A percentile compares a stretch with the other conserved stretches of the same genome.
Evolutionary conservation across 2,329 filamentous ascomycete genomes (phyloP).

Genomic region (Pyrenochaeta sp.): DNA sequence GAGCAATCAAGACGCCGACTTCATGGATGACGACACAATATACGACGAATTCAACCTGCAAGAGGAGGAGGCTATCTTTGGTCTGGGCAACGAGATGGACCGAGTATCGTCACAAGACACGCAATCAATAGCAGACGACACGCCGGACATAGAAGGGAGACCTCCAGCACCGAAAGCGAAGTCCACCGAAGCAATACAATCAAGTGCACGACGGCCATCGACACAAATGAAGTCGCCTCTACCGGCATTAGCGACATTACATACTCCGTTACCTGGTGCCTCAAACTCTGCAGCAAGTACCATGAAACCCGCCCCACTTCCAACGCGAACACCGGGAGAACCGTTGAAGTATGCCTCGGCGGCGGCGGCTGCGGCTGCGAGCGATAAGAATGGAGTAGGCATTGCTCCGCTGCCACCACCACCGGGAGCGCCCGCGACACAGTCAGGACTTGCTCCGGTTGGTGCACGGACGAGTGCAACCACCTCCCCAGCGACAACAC

Average conservation of each 20-base stretch:
- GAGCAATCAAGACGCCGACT: conserved; percentile 87
- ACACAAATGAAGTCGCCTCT: conserved; percentile 92
- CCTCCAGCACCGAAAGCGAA: conserved; percentile 62
- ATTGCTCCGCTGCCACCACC: conserved; percentile 94
- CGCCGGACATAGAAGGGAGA: conserved; percentile 66
- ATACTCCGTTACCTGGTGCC: conserved; percentile 72
- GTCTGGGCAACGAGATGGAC: conserved; percentile 82
- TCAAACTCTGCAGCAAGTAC: conserved; percentile 66
- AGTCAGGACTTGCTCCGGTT: conserved; percentile 56
- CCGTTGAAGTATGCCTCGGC: conserved; percentile 97
- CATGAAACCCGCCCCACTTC: conserved; percentile 94
- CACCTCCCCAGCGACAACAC: conserved; percentile 58
- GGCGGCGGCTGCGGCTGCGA: conserved; percentile 89
- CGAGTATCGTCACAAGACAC: conserved; percentile 93
- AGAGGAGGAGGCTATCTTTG: conserved; percentile 89
- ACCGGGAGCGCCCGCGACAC: conserved; percentile 65
- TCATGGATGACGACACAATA: conserved; percentile 90
- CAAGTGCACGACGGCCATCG: conserved; percentile 75
- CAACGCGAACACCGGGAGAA: conserved; percentile 84
- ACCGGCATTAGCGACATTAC: conserved; percentile 89
- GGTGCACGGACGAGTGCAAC: conserved; percentile 65
- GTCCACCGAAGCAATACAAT: conserved; percentile 66
- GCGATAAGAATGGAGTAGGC: conserved; percentile 85
- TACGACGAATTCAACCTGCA: conserved; percentile 94
- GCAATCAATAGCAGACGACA: conserved; percentile 89